These are phyloP conservation scores for Blastobotrys peoriensis DNA, from an alignment of 805 yeast species.

Conservation along the genomic window DNA sequence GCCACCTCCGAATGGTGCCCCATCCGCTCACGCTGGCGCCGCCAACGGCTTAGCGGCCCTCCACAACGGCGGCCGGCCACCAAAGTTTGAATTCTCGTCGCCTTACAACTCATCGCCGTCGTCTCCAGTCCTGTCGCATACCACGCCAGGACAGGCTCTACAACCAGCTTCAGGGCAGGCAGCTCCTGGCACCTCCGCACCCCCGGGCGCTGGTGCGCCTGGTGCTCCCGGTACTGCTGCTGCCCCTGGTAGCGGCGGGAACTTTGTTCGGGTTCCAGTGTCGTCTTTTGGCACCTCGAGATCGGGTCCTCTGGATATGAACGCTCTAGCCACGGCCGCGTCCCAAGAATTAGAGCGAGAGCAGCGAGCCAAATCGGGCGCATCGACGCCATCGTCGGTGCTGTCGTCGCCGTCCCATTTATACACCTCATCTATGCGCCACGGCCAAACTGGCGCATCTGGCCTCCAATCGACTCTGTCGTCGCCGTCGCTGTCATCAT, in stretches of 20 bases:
- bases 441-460: conserved; percentile 1
- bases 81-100: conserved; percentile 20
- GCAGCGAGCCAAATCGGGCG: conserved; percentile 15
- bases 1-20: conserved; percentile 7
- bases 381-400: conserved; percentile 21
- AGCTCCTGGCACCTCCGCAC: conserved; percentile 9
- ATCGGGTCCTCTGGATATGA: conserved; percentile 30
- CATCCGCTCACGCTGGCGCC: no score
- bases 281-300: conserved; percentile 12
- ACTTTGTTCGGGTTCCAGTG: conserved; percentile 22
- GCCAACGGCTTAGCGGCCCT: no score
- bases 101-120: conserved; percentile 23
- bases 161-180: no score
- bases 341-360: conserved; percentile 40
- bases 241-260: conserved; percentile 5
- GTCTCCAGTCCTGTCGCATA: conserved; percentile 17
- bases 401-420: conserved; percentile 14
- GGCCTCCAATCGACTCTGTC: conserved; percentile 15
- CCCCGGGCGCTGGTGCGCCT: not conserved
- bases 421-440: conserved; percentile 1
- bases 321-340: conserved; percentile 40
- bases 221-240: conserved; percentile 1
- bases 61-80: no score
- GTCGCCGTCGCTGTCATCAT: conserved; percentile 22
- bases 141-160: no score